These are phyloP conservation scores for Hysterangium stoloniferum DNA, from an alignment of 768 basidiomycete genomes.

Conservation along the genomic window DNA sequence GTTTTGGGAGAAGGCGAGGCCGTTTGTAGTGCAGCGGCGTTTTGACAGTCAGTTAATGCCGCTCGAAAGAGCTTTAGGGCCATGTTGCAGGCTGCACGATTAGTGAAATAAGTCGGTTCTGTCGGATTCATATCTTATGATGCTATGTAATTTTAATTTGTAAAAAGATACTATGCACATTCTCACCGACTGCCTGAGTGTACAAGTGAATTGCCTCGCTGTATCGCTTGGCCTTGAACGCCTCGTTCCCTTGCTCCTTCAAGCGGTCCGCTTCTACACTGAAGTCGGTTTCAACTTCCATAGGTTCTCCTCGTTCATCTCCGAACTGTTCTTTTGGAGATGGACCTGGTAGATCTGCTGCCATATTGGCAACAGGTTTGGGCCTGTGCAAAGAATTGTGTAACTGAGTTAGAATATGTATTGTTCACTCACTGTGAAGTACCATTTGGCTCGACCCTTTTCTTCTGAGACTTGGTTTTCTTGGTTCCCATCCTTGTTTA, in stretches of 20 bases:
- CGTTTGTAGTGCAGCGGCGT: slow-evolving; percentile 59
- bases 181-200: slow-evolving; percentile 62
- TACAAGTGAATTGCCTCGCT: slow-evolving; percentile 66
- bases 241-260: slow-evolving; percentile 69
- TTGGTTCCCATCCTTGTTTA: slow-evolving; percentile 1
- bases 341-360: background rate
- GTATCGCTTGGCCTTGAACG: slow-evolving; percentile 63
- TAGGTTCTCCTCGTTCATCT: background rate
- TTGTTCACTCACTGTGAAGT: background rate
- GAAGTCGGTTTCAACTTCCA: slow-evolving; percentile 12
- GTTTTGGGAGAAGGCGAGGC: slow-evolving; percentile 62
- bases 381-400: background rate
- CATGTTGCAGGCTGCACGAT: slow-evolving; percentile 84
- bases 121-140: slow-evolving; percentile 33
- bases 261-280: slow-evolving; percentile 35
- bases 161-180: too few species aligned
- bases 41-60: slow-evolving; percentile 75
- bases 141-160: too few species aligned
- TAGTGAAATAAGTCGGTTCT: slow-evolving; percentile 75
- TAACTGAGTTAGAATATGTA: background rate
- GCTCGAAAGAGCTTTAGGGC: slow-evolving; percentile 65
- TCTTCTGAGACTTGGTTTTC: slow-evolving; percentile 3
- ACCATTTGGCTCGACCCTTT: background rate
- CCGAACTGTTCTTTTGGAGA: background rate
- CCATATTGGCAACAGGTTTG: background rate